Evolutionary conservation across 352 stramenopile genomes (phyloP).

Genomic region (Phytophthora citrophthora): DNA sequence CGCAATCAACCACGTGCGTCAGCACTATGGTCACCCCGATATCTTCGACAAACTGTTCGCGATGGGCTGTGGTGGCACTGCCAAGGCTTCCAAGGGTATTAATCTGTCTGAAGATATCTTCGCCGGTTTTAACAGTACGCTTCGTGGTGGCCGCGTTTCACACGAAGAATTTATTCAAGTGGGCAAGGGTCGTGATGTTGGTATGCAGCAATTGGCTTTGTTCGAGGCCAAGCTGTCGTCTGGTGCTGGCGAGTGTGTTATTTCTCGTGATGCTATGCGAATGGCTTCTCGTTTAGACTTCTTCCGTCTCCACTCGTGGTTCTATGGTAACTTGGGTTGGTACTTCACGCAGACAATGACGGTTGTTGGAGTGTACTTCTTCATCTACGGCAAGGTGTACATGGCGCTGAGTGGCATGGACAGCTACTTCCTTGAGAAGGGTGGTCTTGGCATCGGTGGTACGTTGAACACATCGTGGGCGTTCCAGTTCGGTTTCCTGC

Average conservation of each 20-base stretch:
- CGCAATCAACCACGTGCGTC: constrained; percentile 73
- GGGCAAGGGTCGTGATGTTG: constrained; percentile 98
- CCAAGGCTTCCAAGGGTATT: constrained; percentile 85
- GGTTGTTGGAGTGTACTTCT: constrained; percentile 97
- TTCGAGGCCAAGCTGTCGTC: constrained; percentile 98
- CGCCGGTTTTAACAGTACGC: constrained; percentile 83
- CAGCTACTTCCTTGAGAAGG: constrained; percentile 90
- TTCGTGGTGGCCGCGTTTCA: constrained; percentile 77
- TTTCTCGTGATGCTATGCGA: constrained; percentile 96
- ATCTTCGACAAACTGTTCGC: constrained; percentile 90
- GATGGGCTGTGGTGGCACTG: constrained; percentile 81
- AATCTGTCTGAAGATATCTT: constrained; percentile 93
- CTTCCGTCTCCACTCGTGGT: constrained; percentile 97
- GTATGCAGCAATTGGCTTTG: constrained; percentile 98
- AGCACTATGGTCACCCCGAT: constrained; percentile 91
- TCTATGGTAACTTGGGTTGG: constrained; percentile 98
- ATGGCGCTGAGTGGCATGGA: constrained; percentile 96
- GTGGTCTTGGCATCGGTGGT: constrained; percentile 94
- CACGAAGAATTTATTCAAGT: constrained; percentile 90
- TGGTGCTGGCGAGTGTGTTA: constrained; percentile 97
- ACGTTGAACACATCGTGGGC: constrained; percentile 96
- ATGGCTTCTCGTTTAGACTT: constrained; percentile 97
- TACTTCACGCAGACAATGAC: constrained; percentile 99
- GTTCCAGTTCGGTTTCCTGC: constrained; percentile 95
- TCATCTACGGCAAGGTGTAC: constrained; percentile 98